Percentiles rank a stretch among this genome's conserved stretches.
phyloP scores from a whole-genome alignment of 768 basidiomycete genomes.

The Coprinopsis cinerea region DNA sequence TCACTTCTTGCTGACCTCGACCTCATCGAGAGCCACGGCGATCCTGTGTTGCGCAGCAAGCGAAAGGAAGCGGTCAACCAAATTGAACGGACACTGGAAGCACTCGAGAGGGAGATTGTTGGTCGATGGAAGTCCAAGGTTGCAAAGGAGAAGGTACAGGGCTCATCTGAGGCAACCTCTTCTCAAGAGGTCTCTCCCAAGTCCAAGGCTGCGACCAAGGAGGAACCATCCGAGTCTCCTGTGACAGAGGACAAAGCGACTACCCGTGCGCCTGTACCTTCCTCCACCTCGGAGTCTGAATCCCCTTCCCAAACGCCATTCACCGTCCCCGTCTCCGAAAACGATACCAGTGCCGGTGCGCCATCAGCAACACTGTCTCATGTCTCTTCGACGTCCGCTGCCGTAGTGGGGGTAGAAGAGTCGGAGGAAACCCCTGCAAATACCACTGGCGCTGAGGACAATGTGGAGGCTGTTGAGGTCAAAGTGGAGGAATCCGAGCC shows the following conservation, averaged over 20 bases:
- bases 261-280: too few relatives aligned
- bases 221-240: not conserved
- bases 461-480: too few relatives aligned
- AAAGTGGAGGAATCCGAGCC: too few relatives aligned
- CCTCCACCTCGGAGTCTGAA: too few relatives aligned
- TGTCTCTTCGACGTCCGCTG: too few relatives aligned
- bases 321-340: too few relatives aligned
- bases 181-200: not conserved
- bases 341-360: too few relatives aligned
- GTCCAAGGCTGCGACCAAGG: not conserved
- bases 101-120: slow-evolving; percentile 45
- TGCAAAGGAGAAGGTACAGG: slow-evolving; percentile 13
- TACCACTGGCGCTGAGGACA: too few relatives aligned
- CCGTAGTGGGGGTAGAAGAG: too few relatives aligned
- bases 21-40: slow-evolving; percentile 54
- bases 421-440: too few relatives aligned
- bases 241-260: not conserved
- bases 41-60: slow-evolving; percentile 40
- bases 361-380: too few relatives aligned
- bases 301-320: too few relatives aligned
- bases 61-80: slow-evolving; percentile 49
- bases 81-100: slow-evolving; percentile 54
- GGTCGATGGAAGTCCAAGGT: slow-evolving; percentile 28
- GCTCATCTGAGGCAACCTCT: not conserved
- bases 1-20: slow-evolving; percentile 54